These are phyloP conservation scores for Alternaria consortialis DNA, from an alignment of 2,329 filamentous ascomycete species.

Conservation along the genomic window DNA sequence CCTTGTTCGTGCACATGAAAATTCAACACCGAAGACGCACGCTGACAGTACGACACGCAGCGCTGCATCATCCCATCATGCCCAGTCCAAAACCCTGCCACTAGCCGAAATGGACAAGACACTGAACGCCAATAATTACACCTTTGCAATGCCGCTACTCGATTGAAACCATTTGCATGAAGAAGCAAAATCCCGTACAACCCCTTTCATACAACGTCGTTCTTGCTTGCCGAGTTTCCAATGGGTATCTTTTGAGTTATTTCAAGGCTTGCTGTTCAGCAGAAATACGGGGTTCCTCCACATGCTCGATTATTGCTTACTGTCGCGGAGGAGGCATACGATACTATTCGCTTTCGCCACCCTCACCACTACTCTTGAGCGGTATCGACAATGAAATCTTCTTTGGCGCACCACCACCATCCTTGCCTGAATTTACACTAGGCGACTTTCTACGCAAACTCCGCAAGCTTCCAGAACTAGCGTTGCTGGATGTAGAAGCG, in stretches of 20 bases:
- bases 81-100: slow-evolving; percentile 16
- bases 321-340: slow-evolving; percentile 2
- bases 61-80: slow-evolving; percentile 28
- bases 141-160: slow-evolving; percentile 39
- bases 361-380: slow-evolving; percentile 49
- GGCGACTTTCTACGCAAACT: slow-evolving; percentile 56
- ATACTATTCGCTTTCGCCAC: slow-evolving; percentile 42
- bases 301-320: slow-evolving; percentile 13
- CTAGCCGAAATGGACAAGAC: slow-evolving; percentile 18
- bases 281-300: slow-evolving; percentile 32
- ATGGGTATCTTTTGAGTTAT: slow-evolving; percentile 48
- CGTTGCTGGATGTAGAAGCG: slow-evolving; percentile 48
- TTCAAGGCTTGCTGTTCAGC: slow-evolving; percentile 35
- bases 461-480: slow-evolving; percentile 44
- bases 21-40: slow-evolving; percentile 26
- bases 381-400: slow-evolving; percentile 53
- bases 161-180: slow-evolving; percentile 27
- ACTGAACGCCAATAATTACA: slow-evolving; percentile 39
- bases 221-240: slow-evolving; percentile 36
- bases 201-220: slow-evolving; percentile 47
- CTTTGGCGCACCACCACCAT: slow-evolving; percentile 50
- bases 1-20: slow-evolving; percentile 24
- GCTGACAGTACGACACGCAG: slow-evolving; percentile 14
- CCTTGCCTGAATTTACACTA: slow-evolving; percentile 54
- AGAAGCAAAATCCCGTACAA: slow-evolving; percentile 30